phyloP scores from a whole-genome alignment of 208 protist genomes.

The Crithidia acanthocephali region DNA sequence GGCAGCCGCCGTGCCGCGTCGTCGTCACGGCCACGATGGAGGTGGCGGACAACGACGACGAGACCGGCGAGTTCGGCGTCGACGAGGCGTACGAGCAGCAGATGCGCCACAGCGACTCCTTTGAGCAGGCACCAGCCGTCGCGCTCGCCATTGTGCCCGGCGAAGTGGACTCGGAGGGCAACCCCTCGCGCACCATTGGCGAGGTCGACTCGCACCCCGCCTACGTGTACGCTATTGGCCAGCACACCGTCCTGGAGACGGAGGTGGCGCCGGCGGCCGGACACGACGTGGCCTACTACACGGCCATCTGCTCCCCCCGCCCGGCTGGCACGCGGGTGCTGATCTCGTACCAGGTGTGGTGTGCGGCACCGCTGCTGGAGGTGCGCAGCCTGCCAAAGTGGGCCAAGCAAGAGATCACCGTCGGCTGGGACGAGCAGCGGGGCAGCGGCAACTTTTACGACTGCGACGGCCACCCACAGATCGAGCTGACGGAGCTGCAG shows the following conservation, averaged over 20 bases:
- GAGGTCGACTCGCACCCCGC: constrained; percentile 20
- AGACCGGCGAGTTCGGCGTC: not conserved
- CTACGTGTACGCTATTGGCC: constrained; percentile 40
- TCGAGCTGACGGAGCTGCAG: constrained; percentile 69
- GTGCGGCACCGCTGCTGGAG: constrained; percentile 45
- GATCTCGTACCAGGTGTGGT: constrained; percentile 70
- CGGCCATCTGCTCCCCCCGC: constrained; percentile 56
- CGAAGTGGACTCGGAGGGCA: constrained; percentile 25
- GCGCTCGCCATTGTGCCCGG: constrained; percentile 23
- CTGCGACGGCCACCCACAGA: constrained; percentile 71
- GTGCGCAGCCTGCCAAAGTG: constrained; percentile 55
- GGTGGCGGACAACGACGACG: constrained; percentile 6
- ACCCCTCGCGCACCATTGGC: constrained; percentile 41
- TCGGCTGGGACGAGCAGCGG: constrained; percentile 44
- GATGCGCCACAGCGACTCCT: not conserved
- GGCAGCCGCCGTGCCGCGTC: constrained; percentile 14
- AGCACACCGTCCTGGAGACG: constrained; percentile 35
- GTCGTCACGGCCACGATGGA: constrained; percentile 27
- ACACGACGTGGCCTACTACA: constrained; percentile 45
- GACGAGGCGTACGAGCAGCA: constrained; percentile 23
- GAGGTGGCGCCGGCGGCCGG: constrained; percentile 40
- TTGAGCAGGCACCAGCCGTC: constrained; percentile 1
- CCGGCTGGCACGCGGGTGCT: constrained; percentile 38
- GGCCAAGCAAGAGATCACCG: constrained; percentile 49
- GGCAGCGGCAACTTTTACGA: constrained; percentile 82